phyloP scores from a whole-genome alignment of 1,284 basidiomycete genomes.

The Ceratobasidium sp. region DNA sequence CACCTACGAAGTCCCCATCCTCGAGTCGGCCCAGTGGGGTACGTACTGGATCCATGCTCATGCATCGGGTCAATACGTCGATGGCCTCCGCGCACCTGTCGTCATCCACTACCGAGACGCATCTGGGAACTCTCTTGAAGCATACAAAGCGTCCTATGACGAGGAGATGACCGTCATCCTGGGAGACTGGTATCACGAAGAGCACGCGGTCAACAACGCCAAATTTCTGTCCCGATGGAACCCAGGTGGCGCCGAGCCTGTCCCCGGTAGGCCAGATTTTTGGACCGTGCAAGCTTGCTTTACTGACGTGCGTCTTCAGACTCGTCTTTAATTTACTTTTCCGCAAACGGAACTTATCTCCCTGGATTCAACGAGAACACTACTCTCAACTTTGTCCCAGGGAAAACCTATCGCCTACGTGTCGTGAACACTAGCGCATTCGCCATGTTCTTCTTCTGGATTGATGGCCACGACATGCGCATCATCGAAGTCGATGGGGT shows the following conservation, averaged over 20 bases:
- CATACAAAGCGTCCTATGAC: conserved; percentile 70
- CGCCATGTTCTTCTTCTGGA: conserved; percentile 84
- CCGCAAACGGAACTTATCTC: conserved; percentile 78
- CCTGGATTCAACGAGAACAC: conserved; percentile 77
- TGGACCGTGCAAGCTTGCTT: conserved; percentile 5
- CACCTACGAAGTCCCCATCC: conserved; percentile 84
- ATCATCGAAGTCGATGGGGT: conserved; percentile 92
- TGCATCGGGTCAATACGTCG: conserved; percentile 84
- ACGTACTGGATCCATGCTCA: conserved; percentile 88
- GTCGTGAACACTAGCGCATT: conserved; percentile 83
- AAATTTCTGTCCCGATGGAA: conserved; percentile 74
- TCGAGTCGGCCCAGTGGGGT: conserved; percentile 78
- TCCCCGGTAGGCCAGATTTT: conserved; percentile 69
- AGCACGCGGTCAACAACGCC: conserved; percentile 73
- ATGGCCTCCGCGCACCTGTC: conserved; percentile 84
- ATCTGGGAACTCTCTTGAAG: conserved; percentile 32
- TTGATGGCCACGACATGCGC: conserved; percentile 92
- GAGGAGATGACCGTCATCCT: conserved; percentile 91
- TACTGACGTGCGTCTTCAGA: conserved; percentile 62
- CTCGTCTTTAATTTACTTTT: conserved; percentile 86
- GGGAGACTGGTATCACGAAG: conserved; percentile 86
- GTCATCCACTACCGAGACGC: conserved; percentile 71
- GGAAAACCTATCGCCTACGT: conserved; percentile 78
- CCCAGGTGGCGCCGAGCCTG: conserved; percentile 87
- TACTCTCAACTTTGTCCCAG: conserved; percentile 83